Percentiles rank a stretch among this genome's conserved stretches.
Conservation (phyloP, 768 basidiomycete genomes). For the Suillus spraguei region DNA sequence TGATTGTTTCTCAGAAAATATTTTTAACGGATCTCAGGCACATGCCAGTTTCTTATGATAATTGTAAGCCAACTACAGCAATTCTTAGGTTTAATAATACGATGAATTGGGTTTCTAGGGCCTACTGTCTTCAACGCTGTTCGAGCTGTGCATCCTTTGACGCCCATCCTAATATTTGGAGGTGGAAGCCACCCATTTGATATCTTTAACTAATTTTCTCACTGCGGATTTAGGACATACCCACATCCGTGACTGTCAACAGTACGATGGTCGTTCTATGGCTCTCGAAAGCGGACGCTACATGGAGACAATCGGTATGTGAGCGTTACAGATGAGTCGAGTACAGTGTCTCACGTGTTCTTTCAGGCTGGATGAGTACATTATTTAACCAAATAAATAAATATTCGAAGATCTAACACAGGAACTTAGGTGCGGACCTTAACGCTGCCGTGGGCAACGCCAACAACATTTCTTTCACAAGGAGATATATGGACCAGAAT, state of each 20-base stretch:
- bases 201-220: neutral
- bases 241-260: constrained; percentile 80
- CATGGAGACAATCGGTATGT: constrained; percentile 87
- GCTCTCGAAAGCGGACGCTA: constrained; percentile 84
- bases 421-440: constrained; percentile 48
- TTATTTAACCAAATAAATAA: constrained; percentile 8
- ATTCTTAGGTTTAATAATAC: constrained; percentile 3
- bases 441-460: constrained; percentile 38
- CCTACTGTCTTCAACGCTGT: constrained; percentile 72
- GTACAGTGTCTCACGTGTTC: neutral
- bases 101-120: constrained; percentile 45
- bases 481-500: constrained; percentile 82
- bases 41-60: constrained; percentile 76
- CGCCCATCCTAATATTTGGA: constrained; percentile 84
- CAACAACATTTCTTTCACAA: constrained; percentile 60
- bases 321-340: neutral
- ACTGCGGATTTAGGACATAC: constrained; percentile 51
- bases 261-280: constrained; percentile 74
- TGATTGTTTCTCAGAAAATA: neutral
- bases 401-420: neutral
- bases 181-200: constrained; percentile 36
- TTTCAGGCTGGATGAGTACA: constrained; percentile 63
- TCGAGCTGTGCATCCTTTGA: constrained; percentile 68
- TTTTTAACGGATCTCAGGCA: constrained; percentile 48
- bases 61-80: constrained; percentile 46